Evolutionary conservation across 73 alveolate genomes (phyloP), one percentile per base, ranked within the genome.

Genomic region (Uronychia binucleata): DNA sequence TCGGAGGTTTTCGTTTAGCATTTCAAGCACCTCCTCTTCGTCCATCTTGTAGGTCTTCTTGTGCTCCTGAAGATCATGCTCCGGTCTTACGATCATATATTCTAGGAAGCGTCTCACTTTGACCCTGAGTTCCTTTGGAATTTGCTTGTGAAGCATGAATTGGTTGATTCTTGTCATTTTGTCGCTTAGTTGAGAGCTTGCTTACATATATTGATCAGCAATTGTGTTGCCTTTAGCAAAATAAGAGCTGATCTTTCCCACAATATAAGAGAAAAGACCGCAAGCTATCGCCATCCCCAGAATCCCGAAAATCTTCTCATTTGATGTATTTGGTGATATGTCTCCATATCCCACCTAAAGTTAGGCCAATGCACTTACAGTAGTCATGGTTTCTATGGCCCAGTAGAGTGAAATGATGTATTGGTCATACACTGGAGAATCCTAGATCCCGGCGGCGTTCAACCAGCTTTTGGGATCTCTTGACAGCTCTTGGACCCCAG

Each of bases 311-410:
- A 94, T 60, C 67, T 89, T 94, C 79, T 94, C 98, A 57, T 46
- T 79, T 1, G 84, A 59, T 34, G 93, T 92, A 30, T 28, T 79
- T 0, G 97, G 96, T 1, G 82, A 82, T 19, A 94, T 90, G 74
- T 94, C 98, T 30, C 98, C 98, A 86, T 94, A 95, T 28, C 99
- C 99, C n/a, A 95, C 67, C 67, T 46, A 46, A 46, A 11, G 19
- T 5, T 46, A 46, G 19, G 5, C n/a, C 67, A 11, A 19, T 19
- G 5, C 67, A 46, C 19, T 46, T 46, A 46, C 96, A 0, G 99
- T 92, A 31, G 95, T 85, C 98, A 95, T 95, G 26, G 98, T 94
- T 26, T 95, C 90, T 28, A 94, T 78, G 34, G 98, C 97, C 94
- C 95, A 89, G 59, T 93, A 92, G n/a, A 90, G 74, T 13, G 92